Evolutionary conservation across 768 basidiomycete genomes (phyloP), one percentile per base, ranked within the genome.

Genomic region (Aureoboletus auriporus): DNA sequence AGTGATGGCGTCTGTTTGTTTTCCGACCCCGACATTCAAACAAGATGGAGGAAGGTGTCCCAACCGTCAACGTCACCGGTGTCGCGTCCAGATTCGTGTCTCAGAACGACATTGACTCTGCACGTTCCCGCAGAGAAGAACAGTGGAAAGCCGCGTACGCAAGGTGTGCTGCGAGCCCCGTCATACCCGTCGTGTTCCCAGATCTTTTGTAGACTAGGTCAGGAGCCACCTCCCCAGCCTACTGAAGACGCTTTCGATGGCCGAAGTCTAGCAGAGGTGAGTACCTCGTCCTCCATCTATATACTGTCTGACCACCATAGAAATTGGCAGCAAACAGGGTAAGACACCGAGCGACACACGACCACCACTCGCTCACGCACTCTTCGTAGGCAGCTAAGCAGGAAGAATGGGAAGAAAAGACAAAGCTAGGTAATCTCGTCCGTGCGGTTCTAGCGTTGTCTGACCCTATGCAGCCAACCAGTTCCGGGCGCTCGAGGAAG

Each of bases 121-220:
- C 87, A 33, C 86, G 80, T 46, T 72, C 78, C 7, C 74, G 82
- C 28, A 73, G 82, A 53, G 90, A 93, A 6, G 89, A 89, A 58
- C 87, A 90, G 58, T 93, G 90, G 90, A 89, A 84, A 60, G 90
- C 89, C 12, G 90, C 90, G 26, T 93, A 92, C 67, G 90, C 89
- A 37, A 78, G 87, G 87, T 83, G 51, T 51, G 57, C 36, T 23
- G 0, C 12, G 6, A 11, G 20, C 10, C 14, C 42, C 37, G 28
- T 31, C 39, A 46, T 38, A 31, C 39, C 23, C 6, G 39, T 34
- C 45, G 38, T 17, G 41, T 30, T 41, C 17, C 44, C 39, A 49
- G 48, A 53, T 47, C 54, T 29, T 43, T 35, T 49, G 44, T 47
- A 89, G 89, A 52, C 75, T 92, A 9, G 90, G 90, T 42, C 91